Conservation (phyloP, 2,329 filamentous ascomycete species). For the Cylindrodendrum hubeiense region DNA sequence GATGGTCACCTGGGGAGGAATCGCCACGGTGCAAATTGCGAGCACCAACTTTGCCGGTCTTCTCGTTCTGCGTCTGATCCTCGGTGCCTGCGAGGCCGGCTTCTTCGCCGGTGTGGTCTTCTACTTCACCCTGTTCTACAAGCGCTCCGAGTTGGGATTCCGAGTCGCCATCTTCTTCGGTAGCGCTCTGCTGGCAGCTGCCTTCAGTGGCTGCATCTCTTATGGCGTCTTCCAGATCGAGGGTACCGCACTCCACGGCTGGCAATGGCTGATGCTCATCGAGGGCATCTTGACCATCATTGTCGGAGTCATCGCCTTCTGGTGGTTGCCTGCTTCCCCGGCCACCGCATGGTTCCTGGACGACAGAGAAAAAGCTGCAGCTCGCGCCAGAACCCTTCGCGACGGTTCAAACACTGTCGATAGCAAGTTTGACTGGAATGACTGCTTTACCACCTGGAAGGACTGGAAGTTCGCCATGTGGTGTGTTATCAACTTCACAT, state of each 20-base stretch:
- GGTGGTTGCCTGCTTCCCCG: constrained; percentile 46
- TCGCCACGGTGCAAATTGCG: constrained; percentile 58
- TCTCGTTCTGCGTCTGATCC: constrained; percentile 56
- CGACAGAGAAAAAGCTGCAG: constrained; percentile 56
- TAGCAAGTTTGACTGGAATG: constrained; percentile 51
- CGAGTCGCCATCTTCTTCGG: constrained; percentile 68
- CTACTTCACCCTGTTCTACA: constrained; percentile 65
- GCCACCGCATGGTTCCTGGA: constrained; percentile 55
- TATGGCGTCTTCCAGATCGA: constrained; percentile 70
- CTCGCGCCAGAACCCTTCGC: constrained; percentile 57
- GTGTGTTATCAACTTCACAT: constrained; percentile 54
- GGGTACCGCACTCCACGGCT: constrained; percentile 61
- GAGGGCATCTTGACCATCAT: constrained; percentile 56
- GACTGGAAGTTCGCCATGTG: constrained; percentile 50
- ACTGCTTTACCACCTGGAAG: constrained; percentile 57
- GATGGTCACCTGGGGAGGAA: constrained; percentile 58
- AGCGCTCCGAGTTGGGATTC: constrained; percentile 70
- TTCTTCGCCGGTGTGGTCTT: constrained; percentile 63
- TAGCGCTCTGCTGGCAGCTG: constrained; percentile 73
- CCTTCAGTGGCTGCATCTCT: constrained; percentile 72
- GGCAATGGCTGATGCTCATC: constrained; percentile 73
- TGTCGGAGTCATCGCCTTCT: constrained; percentile 32
- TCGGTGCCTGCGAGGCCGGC: constrained; percentile 58
- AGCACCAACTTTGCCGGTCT: constrained; percentile 60
- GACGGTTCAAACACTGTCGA: constrained; percentile 55